These are phyloP conservation scores for Colletotrichum sp. DNA, from an alignment of 2,329 filamentous ascomycete genomes.

Conservation along the genomic window DNA sequence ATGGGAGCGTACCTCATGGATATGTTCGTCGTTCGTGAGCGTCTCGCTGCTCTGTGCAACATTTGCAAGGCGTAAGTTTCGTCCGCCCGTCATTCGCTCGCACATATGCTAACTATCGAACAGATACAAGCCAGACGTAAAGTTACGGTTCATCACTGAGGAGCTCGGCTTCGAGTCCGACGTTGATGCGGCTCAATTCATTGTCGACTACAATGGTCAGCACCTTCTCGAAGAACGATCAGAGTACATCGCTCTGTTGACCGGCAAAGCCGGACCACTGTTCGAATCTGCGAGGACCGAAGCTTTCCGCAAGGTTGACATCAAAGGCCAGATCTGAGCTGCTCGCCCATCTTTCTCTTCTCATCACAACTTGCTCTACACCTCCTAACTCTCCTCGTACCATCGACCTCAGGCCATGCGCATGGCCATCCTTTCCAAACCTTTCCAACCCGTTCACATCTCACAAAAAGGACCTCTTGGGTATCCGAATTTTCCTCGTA, in stretches of 20 bases:
- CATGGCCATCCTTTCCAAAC: not conserved
- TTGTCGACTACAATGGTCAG: conserved; percentile 80
- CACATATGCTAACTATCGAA: conserved; percentile 47
- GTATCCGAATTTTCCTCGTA: not conserved
- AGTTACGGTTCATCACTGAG: conserved; percentile 90
- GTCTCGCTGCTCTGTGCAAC: conserved; percentile 85
- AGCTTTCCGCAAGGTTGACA: conserved; percentile 89
- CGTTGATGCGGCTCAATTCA: conserved; percentile 87
- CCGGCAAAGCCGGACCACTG: conserved; percentile 71
- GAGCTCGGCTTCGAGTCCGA: conserved; percentile 96
- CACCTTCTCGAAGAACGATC: conserved; percentile 78
- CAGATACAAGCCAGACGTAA: conserved; percentile 92
- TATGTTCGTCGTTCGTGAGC: conserved; percentile 96
- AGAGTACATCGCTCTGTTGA: conserved; percentile 75
- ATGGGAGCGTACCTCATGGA: conserved; percentile 99
- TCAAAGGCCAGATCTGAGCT: conserved; percentile 91
- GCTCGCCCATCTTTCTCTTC: conserved; percentile 2
- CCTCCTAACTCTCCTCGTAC: not conserved
- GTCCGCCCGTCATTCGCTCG: not conserved
- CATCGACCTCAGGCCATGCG: not conserved
- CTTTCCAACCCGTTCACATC: not conserved
- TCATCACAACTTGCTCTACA: conserved; percentile 13
- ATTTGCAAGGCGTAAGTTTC: conserved; percentile 95
- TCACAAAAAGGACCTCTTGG: not conserved
- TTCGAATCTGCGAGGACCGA: conserved; percentile 77